Evolutionary conservation across 2,329 filamentous ascomycete genomes (phyloP).

Genomic region (Periconia digitata): DNA sequence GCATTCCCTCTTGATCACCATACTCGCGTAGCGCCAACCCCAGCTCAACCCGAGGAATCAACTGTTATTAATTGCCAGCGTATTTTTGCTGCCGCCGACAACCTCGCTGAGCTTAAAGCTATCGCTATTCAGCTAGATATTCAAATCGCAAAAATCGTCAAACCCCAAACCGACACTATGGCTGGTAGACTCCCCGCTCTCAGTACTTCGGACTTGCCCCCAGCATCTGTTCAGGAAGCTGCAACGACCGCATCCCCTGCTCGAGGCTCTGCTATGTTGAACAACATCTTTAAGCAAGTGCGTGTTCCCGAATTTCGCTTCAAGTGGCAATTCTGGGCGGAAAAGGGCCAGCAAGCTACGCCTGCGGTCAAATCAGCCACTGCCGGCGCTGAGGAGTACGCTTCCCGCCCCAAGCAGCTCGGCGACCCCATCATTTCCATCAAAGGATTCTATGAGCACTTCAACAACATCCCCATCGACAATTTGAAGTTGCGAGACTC

Average conservation of each 20-base stretch:
- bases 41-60: conserved; percentile 1
- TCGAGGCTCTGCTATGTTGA: conserved; percentile 73
- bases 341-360: conserved; percentile 39
- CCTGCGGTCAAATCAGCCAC: conserved; percentile 18
- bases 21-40: background rate
- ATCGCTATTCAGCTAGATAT: conserved; percentile 14
- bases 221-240: conserved; percentile 61
- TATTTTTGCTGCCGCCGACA: conserved; percentile 16
- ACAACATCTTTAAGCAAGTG: conserved; percentile 48
- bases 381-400: conserved; percentile 40
- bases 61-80: conserved; percentile 17
- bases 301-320: conserved; percentile 54
- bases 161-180: conserved; percentile 22
- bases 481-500: conserved; percentile 67
- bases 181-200: conserved; percentile 37
- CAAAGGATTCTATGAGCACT: conserved; percentile 53
- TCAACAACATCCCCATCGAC: conserved; percentile 74
- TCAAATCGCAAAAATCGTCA: background rate
- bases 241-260: conserved; percentile 68
- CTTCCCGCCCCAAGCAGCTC: conserved; percentile 49
- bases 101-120: conserved; percentile 12
- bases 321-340: conserved; percentile 57
- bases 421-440: conserved; percentile 49
- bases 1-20: conserved; percentile 7
- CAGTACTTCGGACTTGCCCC: conserved; percentile 54